Evolutionary conservation across 164 flowering plant genomes (phyloP).

Genomic region (Stephania yunnanensis): DNA sequence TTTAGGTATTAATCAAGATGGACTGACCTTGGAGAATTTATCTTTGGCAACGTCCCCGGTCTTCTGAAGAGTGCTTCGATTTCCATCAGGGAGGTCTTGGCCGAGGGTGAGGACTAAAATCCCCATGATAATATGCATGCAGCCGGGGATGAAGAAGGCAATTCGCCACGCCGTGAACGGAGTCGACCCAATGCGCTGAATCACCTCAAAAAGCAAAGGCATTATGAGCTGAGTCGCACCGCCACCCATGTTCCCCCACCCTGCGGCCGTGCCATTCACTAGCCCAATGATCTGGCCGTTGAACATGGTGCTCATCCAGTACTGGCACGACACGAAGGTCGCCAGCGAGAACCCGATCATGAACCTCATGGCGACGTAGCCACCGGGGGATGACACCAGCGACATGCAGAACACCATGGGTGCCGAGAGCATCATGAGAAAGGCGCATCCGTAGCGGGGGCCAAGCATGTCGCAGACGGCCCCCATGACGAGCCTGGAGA

Average conservation of each 20-base stretch:
- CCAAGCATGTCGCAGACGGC: slow-evolving; percentile 72
- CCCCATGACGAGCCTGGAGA: slow-evolving; percentile 76
- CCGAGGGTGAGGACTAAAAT: slow-evolving; percentile 57
- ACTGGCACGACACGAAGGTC: slow-evolving; percentile 76
- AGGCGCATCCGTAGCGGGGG: slow-evolving; percentile 62
- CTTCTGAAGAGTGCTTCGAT: slow-evolving; percentile 51
- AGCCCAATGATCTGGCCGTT: slow-evolving; percentile 57
- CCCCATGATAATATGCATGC: slow-evolving; percentile 51
- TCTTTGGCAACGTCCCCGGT: slow-evolving; percentile 53
- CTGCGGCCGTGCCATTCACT: slow-evolving; percentile 67
- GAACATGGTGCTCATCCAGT: slow-evolving; percentile 83
- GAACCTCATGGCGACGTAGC: slow-evolving; percentile 41
- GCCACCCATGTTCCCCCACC: slow-evolving; percentile 93
- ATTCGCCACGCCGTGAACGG: slow-evolving; percentile 81
- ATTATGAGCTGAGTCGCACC: slow-evolving; percentile 76
- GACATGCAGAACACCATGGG: slow-evolving; percentile 66
- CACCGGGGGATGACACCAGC: slow-evolving; percentile 37
- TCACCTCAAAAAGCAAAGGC: slow-evolving; percentile 54
- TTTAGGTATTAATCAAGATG: no score
- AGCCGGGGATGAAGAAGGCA: slow-evolving; percentile 78
- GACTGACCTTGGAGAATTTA: slow-evolving; percentile 52
- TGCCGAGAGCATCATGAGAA: slow-evolving; percentile 54
- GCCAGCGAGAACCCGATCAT: slow-evolving; percentile 80
- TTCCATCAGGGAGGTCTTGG: slow-evolving; percentile 82
- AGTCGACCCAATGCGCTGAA: slow-evolving; percentile 38